Evolutionary conservation across 2,329 filamentous ascomycete genomes (phyloP).

Genomic region (Cercospora nicotianae): DNA sequence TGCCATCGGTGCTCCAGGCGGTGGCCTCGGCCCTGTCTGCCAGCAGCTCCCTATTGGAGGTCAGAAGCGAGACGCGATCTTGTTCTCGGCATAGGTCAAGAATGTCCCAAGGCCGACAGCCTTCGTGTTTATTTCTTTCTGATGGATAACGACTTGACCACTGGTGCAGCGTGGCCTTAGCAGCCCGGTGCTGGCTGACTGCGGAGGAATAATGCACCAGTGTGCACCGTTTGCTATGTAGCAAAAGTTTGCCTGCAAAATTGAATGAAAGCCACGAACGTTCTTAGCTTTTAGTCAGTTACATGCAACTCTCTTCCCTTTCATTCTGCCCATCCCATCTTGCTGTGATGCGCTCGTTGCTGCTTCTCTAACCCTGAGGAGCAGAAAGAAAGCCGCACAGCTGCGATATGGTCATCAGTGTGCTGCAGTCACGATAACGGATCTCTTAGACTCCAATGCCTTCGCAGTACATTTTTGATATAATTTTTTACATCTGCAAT

Average conservation of each 20-base stretch:
- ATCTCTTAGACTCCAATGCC: not conserved
- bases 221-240: not conserved
- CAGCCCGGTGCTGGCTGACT: not conserved
- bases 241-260: not conserved
- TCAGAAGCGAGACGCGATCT: not conserved
- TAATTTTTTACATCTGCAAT: not conserved
- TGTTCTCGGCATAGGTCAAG: not conserved
- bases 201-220: not conserved
- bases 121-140: not conserved
- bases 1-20: slow-evolving; percentile 29
- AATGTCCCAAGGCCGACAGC: not conserved
- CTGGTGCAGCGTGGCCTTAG: not conserved
- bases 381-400: not conserved
- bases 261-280: not conserved
- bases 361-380: not conserved
- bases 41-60: slow-evolving; percentile 10
- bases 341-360: not conserved
- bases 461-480: not conserved
- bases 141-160: not conserved
- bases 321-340: not conserved
- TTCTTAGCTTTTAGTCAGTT: not conserved
- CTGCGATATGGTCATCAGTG: not conserved
- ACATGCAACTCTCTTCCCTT: not conserved
- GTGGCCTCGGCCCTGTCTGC: not conserved
- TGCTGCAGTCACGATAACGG: not conserved